These are phyloP conservation scores for Lagenaria siceraria DNA, from an alignment of 306 rosid genomes.

Conservation along the genomic window DNA sequence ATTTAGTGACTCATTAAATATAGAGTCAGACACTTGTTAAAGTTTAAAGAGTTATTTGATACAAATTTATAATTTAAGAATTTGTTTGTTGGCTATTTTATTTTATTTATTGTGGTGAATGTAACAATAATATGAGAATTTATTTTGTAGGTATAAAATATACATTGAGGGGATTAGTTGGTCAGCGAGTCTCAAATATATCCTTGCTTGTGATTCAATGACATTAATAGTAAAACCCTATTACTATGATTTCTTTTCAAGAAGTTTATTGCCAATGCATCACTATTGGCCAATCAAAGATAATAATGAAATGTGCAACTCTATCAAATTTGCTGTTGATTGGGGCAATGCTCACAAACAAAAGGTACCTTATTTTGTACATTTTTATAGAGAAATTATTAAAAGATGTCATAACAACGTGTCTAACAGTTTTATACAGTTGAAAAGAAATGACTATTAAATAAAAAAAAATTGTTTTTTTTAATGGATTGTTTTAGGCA, in stretches of 20 bases:
- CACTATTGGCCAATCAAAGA: constrained; percentile 89
- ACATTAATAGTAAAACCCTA: constrained; percentile 56
- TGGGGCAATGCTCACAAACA: constrained; percentile 63
- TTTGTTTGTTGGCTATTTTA: no score
- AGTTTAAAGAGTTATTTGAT: no score
- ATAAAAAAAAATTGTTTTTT: no score
- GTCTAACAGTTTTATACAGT: no score
- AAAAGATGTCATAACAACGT: no score
- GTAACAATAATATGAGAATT: neutral
- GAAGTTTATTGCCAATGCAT: constrained; percentile 53
- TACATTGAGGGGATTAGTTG: constrained; percentile 88
- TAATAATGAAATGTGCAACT: constrained; percentile 37
- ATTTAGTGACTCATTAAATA: no score
- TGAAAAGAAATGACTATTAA: no score
- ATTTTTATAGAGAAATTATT: no score
- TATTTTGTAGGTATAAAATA: constrained; percentile 52
- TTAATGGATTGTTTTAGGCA: constrained; percentile 31
- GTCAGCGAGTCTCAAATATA: constrained; percentile 89
- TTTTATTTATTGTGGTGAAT: no score
- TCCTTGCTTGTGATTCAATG: constrained; percentile 76
- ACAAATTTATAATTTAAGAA: no score
- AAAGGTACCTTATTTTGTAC: no score
- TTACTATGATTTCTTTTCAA: constrained; percentile 67
- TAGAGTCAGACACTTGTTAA: no score
- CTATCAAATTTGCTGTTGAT: constrained; percentile 73